These are phyloP conservation scores for Xylariales sp. DNA, from an alignment of 2,329 filamentous ascomycete genomes.

Conservation along the genomic window DNA sequence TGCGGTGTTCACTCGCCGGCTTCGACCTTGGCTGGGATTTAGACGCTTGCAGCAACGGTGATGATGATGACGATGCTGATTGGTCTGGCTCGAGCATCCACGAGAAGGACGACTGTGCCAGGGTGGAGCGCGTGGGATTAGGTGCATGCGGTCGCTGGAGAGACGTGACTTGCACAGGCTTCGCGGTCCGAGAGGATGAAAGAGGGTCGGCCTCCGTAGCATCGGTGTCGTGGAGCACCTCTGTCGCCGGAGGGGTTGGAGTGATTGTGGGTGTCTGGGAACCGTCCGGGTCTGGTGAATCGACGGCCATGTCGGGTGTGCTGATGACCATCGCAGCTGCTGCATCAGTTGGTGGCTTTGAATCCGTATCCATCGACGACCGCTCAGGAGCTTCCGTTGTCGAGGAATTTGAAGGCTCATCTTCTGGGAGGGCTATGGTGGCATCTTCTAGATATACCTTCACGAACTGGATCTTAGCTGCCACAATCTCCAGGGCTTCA, in stretches of 20 bases:
- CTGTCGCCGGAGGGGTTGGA: not conserved
- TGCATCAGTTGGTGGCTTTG: constrained; percentile 19
- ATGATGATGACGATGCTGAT: constrained; percentile 19
- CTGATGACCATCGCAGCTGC: constrained; percentile 23
- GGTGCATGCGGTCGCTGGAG: constrained; percentile 31
- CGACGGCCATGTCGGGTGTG: constrained; percentile 13
- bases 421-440: constrained; percentile 43
- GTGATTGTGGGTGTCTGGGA: constrained; percentile 7
- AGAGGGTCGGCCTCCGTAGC: constrained; percentile 20
- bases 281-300: constrained; percentile 12
- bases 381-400: constrained; percentile 3
- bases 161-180: constrained; percentile 16
- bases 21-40: constrained; percentile 17
- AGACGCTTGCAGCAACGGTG: constrained; percentile 11
- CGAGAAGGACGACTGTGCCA: constrained; percentile 71
- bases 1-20: constrained; percentile 27
- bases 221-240: not conserved
- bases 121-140: constrained; percentile 57
- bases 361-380: not conserved
- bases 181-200: constrained; percentile 9
- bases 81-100: constrained; percentile 68
- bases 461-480: constrained; percentile 61
- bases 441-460: constrained; percentile 58
- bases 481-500: constrained; percentile 53
- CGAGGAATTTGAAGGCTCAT: constrained; percentile 21